A percentile compares a stretch with the other conserved stretches of the same genome.
Conservation (phyloP, 441 rosid genomes). For the Isatis lusitanica region DNA sequence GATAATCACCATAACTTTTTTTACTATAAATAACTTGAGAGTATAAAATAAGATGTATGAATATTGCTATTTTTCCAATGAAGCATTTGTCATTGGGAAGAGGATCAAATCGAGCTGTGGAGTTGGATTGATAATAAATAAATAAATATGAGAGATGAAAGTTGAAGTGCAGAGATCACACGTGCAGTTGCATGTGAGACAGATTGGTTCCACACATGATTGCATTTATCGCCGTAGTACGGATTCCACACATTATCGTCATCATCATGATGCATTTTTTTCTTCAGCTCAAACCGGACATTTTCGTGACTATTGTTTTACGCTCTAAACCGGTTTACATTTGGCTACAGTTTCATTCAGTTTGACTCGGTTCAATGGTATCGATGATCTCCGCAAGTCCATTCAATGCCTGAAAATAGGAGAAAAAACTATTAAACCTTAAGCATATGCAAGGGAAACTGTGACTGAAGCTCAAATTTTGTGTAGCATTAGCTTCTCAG, state of each 20-base stretch:
- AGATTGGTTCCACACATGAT: slow-evolving; percentile 41
- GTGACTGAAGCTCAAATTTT: not conserved
- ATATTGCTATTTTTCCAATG: slow-evolving; percentile 5
- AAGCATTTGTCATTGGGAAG: slow-evolving; percentile 31
- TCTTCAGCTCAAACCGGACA: slow-evolving; percentile 9
- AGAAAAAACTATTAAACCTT: not conserved
- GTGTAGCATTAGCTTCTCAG: not conserved
- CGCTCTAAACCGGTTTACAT: slow-evolving; percentile 15
- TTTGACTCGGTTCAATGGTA: slow-evolving; percentile 26
- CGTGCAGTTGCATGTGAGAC: slow-evolving; percentile 40
- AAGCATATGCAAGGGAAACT: not conserved
- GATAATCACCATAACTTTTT: not conserved
- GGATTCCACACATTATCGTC: slow-evolving; percentile 18
- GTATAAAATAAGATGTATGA: not conserved
- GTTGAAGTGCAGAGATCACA: slow-evolving; percentile 27
- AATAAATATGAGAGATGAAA: not conserved
- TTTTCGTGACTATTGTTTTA: not conserved
- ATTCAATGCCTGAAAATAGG: slow-evolving; percentile 20
- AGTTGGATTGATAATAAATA: not conserved
- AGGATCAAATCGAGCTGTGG: slow-evolving; percentile 18
- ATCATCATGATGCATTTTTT: not conserved
- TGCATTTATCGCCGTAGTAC: slow-evolving; percentile 36
- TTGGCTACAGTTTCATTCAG: not conserved
- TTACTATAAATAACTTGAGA: not conserved
- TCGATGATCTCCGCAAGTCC: slow-evolving; percentile 23